Conservation (phyloP, 2,329 filamentous ascomycete genomes). For the Sclerotiophoma versabilis region DNA sequence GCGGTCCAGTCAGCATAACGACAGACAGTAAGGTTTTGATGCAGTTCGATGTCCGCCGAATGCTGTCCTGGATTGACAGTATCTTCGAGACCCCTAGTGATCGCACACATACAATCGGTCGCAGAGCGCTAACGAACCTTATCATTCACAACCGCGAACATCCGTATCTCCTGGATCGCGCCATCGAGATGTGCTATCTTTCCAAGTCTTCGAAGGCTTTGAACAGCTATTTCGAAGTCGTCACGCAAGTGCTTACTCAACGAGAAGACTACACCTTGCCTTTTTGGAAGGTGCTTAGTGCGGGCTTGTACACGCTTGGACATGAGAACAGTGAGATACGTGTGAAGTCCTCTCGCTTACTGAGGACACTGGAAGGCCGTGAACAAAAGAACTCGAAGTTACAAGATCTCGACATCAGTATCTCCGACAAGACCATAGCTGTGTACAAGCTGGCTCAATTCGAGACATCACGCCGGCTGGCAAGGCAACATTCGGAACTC, state of each 20-base stretch:
- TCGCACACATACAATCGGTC: slow-evolving; percentile 87
- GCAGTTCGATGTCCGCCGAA: slow-evolving; percentile 89
- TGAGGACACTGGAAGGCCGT: slow-evolving; percentile 82
- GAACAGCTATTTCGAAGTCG: slow-evolving; percentile 94
- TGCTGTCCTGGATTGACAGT: slow-evolving; percentile 93
- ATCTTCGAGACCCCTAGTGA: slow-evolving; percentile 95
- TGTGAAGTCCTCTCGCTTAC: slow-evolving; percentile 82
- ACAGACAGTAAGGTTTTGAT: slow-evolving; percentile 88
- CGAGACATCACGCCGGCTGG: slow-evolving; percentile 89
- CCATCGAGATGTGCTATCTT: slow-evolving; percentile 89
- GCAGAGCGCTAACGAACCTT: slow-evolving; percentile 85
- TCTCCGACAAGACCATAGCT: slow-evolving; percentile 96
- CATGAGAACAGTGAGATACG: slow-evolving; percentile 89
- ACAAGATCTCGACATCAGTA: slow-evolving; percentile 97
- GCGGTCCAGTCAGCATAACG: slow-evolving; percentile 79
- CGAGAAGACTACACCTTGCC: slow-evolving; percentile 81
- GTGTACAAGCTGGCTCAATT: slow-evolving; percentile 98
- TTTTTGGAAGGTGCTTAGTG: slow-evolving; percentile 89
- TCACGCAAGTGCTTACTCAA: slow-evolving; percentile 84
- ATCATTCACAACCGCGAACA: slow-evolving; percentile 91
- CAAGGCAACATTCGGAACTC: slow-evolving; percentile 85
- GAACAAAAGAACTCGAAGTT: slow-evolving; percentile 88
- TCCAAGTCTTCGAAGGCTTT: slow-evolving; percentile 82
- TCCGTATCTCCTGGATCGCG: slow-evolving; percentile 83
- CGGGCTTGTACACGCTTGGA: slow-evolving; percentile 90